Percentiles rank a stretch among this genome's conserved stretches.
Conservation (phyloP, 768 basidiomycete species). For the Agaricus sinodeliciosus region DNA sequence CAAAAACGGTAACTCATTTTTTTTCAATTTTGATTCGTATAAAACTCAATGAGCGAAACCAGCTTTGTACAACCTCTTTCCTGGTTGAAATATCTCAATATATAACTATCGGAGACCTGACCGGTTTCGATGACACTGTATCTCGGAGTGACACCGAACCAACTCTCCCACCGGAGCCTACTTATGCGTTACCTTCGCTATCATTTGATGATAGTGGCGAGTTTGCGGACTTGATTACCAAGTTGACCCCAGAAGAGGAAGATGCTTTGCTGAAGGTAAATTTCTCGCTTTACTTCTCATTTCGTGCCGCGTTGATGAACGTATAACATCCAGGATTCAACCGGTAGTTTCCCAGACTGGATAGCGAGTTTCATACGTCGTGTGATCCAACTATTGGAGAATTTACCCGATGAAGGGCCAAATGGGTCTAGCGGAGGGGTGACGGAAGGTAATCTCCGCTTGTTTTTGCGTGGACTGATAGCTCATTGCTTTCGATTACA, state of each 20-base stretch:
- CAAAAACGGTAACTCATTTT: slow-evolving; percentile 54
- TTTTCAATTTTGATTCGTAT: not conserved
- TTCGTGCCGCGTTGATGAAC: not conserved
- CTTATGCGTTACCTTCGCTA: slow-evolving; percentile 28
- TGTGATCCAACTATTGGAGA: slow-evolving; percentile 76
- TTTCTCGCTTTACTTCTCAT: not conserved
- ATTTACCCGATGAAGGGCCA: slow-evolving; percentile 77
- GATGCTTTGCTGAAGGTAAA: slow-evolving; percentile 55
- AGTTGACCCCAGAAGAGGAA: slow-evolving; percentile 56
- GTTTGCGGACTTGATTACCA: slow-evolving; percentile 29
- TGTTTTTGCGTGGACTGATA: not conserved
- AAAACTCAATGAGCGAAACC: slow-evolving; percentile 7
- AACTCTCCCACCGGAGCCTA: slow-evolving; percentile 20
- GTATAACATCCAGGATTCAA: slow-evolving; percentile 40
- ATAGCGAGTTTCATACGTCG: slow-evolving; percentile 73
- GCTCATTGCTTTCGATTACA: slow-evolving; percentile 18
- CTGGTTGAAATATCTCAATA: slow-evolving; percentile 70
- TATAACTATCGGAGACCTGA: slow-evolving; percentile 66
- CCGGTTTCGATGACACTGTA: slow-evolving; percentile 26
- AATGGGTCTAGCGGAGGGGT: slow-evolving; percentile 56
- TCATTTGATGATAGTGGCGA: slow-evolving; percentile 31
- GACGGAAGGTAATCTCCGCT: slow-evolving; percentile 44
- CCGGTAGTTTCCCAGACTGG: slow-evolving; percentile 77
- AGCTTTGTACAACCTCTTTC: slow-evolving; percentile 73
- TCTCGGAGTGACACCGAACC: slow-evolving; percentile 27